Evolutionary conservation across 768 basidiomycete species (phyloP), one percentile per base, ranked within the genome.

Genomic region (Galerina marginata): DNA sequence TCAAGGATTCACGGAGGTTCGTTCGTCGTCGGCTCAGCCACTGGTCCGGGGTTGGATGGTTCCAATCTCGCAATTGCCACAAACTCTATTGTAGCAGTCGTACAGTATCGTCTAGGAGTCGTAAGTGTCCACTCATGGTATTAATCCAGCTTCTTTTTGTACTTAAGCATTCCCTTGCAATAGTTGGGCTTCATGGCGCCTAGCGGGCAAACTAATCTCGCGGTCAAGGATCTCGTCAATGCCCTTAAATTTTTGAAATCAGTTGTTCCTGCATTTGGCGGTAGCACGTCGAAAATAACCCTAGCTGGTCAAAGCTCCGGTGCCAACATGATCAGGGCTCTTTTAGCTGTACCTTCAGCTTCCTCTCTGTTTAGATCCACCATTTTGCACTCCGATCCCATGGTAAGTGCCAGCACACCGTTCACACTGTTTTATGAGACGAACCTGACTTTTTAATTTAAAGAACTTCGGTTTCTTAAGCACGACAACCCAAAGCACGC

Each of bases 1-100:
- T 2, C 6, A 63, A 91, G 92, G 93, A 81, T 95, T 54, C 95
- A 95, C 64, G 95, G 94, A 9, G 94, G 95, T 20, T 93, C 93
- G 0, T 92, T 91, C 72, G 75, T 84, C 51, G 65, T 77, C 4
- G 93, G 95, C 6, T 88, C 88, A 40, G 88, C 90, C 4, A 87
- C 85, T 9, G 85, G 77, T 25, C 81, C 90, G 12, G 91, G 88
- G 33, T 75, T 96, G 10, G 91, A 94, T 71, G 93, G 92, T 1
- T 89, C 90, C 6, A 83, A 81, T 4, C 83, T 95, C 14, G 92
- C 93, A 0, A 68, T 81, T 25, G 83, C 84, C 1, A 90, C 90
- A 6, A 80, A 86, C 48, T 88, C 92, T 5, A 88, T 95, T 56
- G 91, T 95, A 15, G 88, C 87, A 7, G 87, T 92, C 14, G 78